Evolutionary conservation across 345 rosid species (phyloP).

Genomic region (Arabidopsis thaliana): DNA sequence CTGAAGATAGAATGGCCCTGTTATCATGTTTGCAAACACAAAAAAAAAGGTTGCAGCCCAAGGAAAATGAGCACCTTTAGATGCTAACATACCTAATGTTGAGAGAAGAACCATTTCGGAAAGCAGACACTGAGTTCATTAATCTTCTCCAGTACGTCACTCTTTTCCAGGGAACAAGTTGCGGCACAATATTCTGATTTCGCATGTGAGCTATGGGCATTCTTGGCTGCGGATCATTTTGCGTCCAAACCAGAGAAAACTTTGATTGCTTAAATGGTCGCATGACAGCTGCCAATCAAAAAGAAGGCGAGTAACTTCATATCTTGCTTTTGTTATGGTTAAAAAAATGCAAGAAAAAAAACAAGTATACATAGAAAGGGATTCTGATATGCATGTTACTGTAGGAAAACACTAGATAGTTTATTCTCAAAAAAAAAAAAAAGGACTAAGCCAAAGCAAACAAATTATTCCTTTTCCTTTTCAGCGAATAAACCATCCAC

Average conservation of each 20-base stretch:
- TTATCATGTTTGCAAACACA: conserved; percentile 38
- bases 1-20: conserved; percentile 49
- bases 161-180: conserved; percentile 92
- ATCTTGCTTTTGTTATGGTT: conserved; percentile 23
- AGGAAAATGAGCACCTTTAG: conserved; percentile 39
- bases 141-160: conserved; percentile 65
- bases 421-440: conserved; percentile 10
- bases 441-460: conserved; percentile 21
- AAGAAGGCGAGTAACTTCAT: conserved; percentile 21
- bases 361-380: conserved; percentile 2
- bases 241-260: conserved; percentile 81
- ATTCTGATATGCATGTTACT: conserved; percentile 28
- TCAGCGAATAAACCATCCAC: conserved; percentile 18
- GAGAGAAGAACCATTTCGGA: conserved; percentile 54
- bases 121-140: conserved; percentile 50
- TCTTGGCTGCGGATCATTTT: conserved; percentile 52
- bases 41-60: conserved; percentile 32
- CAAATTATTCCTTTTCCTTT: conserved; percentile 13
- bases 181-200: conserved; percentile 63
- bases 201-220: conserved; percentile 47
- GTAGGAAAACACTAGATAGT: conserved; percentile 10
- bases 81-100: conserved; percentile 60
- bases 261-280: conserved; percentile 61
- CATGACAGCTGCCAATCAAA: conserved; percentile 52
- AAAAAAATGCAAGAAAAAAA: conserved; percentile 3